Conservation (phyloP, 1,284 basidiomycete species). For the Leccinum subrobustum region DNA sequence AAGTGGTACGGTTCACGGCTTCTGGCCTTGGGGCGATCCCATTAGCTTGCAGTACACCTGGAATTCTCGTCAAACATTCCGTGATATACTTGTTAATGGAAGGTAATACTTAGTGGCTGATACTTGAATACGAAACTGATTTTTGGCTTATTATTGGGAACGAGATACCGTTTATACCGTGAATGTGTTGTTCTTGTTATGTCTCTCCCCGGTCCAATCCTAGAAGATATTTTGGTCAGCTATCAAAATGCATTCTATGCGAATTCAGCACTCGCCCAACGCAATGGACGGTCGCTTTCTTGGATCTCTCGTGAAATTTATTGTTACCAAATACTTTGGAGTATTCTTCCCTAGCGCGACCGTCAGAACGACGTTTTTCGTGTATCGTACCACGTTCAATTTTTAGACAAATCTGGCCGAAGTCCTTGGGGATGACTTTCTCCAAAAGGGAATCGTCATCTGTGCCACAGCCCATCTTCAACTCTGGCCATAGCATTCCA, state of each 20-base stretch:
- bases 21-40: conserved; percentile 14
- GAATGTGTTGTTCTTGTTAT: background rate
- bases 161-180: background rate
- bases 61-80: background rate
- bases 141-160: conserved; percentile 1
- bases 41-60: conserved; percentile 23
- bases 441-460: conserved; percentile 23
- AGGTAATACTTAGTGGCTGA: conserved; percentile 11
- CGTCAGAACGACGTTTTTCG: background rate
- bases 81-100: background rate
- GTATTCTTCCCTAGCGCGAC: too few species aligned
- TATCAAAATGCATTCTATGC: background rate
- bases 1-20: background rate
- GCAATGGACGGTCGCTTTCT: conserved; percentile 18
- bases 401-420: conserved; percentile 14
- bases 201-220: conserved; percentile 6
- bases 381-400: conserved; percentile 2
- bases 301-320: conserved; percentile 10
- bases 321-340: background rate
- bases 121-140: conserved; percentile 22
- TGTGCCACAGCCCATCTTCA: background rate
- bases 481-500: background rate
- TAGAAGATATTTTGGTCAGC: background rate
- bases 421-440: conserved; percentile 2
- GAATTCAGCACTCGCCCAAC: conserved; percentile 8